phyloP scores from a whole-genome alignment of 2,329 filamentous ascomycete species.

The Fusarium praegraminearum region DNA sequence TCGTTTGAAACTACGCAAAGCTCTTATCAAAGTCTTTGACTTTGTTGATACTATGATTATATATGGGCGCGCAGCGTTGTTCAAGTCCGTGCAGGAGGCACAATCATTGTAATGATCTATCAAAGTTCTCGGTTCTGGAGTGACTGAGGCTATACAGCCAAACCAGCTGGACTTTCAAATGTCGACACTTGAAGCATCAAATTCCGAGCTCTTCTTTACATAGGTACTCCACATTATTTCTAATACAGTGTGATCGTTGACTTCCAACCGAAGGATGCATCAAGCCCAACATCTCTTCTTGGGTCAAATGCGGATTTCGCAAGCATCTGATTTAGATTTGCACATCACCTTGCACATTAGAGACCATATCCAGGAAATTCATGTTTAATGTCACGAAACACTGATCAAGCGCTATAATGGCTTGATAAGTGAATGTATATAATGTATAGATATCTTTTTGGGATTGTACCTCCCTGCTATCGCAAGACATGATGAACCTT shows the following conservation, averaged over 20 bases:
- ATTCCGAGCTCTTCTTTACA: too few species aligned
- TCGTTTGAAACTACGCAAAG: background rate
- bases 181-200: background rate
- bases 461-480: conserved; percentile 21
- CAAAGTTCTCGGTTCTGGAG: background rate
- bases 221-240: background rate
- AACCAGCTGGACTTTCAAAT: background rate
- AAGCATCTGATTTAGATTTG: background rate
- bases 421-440: conserved; percentile 32
- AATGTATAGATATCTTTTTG: conserved; percentile 11
- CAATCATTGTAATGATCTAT: background rate
- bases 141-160: background rate
- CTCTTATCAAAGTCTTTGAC: background rate
- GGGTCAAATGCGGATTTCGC: background rate
- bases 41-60: background rate
- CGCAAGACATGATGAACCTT: conserved; percentile 31
- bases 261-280: too few species aligned
- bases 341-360: background rate
- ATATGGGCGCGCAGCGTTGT: background rate
- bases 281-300: background rate
- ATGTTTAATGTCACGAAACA: background rate
- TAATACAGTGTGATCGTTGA: too few species aligned
- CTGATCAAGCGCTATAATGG: background rate
- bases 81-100: background rate
- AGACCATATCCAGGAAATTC: background rate